Evolutionary conservation across 352 stramenopile genomes (phyloP), one percentile per base, ranked within the genome.

Genomic region (Globisporangium middletonii): DNA sequence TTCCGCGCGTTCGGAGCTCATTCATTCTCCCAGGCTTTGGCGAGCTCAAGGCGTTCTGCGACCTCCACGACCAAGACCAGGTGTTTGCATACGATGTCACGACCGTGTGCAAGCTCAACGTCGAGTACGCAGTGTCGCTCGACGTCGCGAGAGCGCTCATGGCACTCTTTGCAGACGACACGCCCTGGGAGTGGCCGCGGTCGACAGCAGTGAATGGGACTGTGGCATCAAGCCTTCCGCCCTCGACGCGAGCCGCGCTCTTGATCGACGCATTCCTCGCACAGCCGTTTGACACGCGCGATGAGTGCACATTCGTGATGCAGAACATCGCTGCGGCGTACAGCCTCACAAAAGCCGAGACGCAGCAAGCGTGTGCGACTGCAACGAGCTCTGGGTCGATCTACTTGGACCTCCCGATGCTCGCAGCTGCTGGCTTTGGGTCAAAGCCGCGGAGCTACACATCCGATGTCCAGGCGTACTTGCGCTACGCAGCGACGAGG

Each of bases 401-500:
- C 11, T 69, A 71, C 42, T 52, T 88, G n/a, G 57, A 68, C 1
- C 59, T 88, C 0, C 64, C 73, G 2, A 43, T 68, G 12, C 62
- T 88, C 0, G 12, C 54, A 19, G 28, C 49, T 2, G 63, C 68
- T 19, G 64, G 64, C 12, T 65, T 86, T 6, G 15, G 60, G 0
- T 42, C 49, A 7, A 69, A 79, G 4, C 63, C 64, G 12, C 38
- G 65, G 2, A 57, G 44, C 7, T 65, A 70, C 43, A 65, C 71
- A 18, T 55, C 53, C 4, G 74, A 86, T 52, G 35, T 86, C 19
- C 75, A 88, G 42, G 60, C 64, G 2, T 86, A 82, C 49, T 37
- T 88, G 28, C 67, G 63, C 9, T 81, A 88, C 46, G 58, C 57
- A 2, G 78, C 74, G 18, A 81, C 78, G 5, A 83, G 81, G 53